A percentile compares a stretch with the other conserved stretches of the same genome.
Evolutionary conservation across 345 rosid genomes (phyloP).

Genomic region (Noccaea caerulescens): DNA sequence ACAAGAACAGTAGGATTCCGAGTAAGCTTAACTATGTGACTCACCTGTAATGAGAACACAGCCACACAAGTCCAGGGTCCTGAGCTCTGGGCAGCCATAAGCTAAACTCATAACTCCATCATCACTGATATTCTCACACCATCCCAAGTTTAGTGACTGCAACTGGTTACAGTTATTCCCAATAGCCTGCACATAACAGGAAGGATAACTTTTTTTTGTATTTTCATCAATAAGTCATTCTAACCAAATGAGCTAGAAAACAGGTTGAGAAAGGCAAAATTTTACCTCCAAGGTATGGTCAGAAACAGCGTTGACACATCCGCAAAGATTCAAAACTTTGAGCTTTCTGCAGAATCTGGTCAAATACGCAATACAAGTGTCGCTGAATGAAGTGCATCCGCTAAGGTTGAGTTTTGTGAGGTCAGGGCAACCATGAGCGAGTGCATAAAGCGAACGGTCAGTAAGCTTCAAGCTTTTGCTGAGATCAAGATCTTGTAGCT

Average conservation of each 20-base stretch:
- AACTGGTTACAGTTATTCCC: slow-evolving; percentile 74
- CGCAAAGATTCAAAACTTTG: slow-evolving; percentile 82
- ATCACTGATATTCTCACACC: slow-evolving; percentile 94
- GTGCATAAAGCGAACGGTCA: slow-evolving; percentile 65
- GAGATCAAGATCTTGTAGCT: slow-evolving; percentile 85
- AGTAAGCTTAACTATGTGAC: neutral
- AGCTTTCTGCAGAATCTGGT: slow-evolving; percentile 63
- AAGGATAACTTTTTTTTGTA: neutral
- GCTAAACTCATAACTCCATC: slow-evolving; percentile 85
- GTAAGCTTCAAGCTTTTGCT: slow-evolving; percentile 94
- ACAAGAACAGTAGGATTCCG: neutral
- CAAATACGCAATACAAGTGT: slow-evolving; percentile 61
- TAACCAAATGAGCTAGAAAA: neutral
- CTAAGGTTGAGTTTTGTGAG: slow-evolving; percentile 91
- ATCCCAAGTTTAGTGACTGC: slow-evolving; percentile 84
- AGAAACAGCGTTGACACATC: slow-evolving; percentile 83
- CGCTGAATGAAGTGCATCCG: slow-evolving; percentile 81
- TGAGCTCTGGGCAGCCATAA: slow-evolving; percentile 86
- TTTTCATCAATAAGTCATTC: neutral
- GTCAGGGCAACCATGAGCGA: slow-evolving; percentile 84
- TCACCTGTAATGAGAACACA: slow-evolving; percentile 86
- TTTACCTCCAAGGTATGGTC: slow-evolving; percentile 79
- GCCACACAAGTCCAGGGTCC: slow-evolving; percentile 78
- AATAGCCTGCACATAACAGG: slow-evolving; percentile 62
- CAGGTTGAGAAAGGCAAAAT: neutral